Base-by-base conservation (phyloP, 1,284 basidiomycete species). In the Puccinia coronata region DNA sequence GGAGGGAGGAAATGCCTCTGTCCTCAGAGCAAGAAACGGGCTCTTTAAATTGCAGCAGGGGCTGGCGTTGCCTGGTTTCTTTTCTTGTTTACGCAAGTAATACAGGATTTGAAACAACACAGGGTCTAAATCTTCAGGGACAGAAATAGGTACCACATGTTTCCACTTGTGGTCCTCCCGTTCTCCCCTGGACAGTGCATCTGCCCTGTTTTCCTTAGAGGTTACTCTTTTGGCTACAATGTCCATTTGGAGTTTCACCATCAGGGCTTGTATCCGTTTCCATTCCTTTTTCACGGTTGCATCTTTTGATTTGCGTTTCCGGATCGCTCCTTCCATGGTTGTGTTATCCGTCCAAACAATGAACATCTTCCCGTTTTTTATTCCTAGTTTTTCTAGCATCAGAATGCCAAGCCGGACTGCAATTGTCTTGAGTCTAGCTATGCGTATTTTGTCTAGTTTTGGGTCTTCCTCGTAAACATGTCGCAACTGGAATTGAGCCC, bases 351-450 rank as follows among this genome's bases (percentile, higher is more conserved):
- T n/a, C n/a, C 61, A 65, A 8, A 65, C 61, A 12, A 65, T 39
- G 9, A 65, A 36, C 6, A 39, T 65, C 5, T 20, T 28, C 31
- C 61, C 61, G 18, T 51, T 70, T 47, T 39, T 36, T 5, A 39
- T 39, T n/a, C 61, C 61, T 28, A 39, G 11, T 5, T 65, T 2
- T 9, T 20, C 14, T 16, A 65, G n/a, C 61, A 43, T 65, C 34
- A 71, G 51, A 2, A 73, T 11, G n/a, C 71, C 71, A 1, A 73
- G 1, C 28, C 49, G 20, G 1, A 73, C 20, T 14, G 71, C 51
- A 0, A 55, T 34, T 31, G 71, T 73, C 23, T 73, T n/a, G 0
- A 73, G 25, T 51, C 71, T 55, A 12, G 71, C 71, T 20, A 73
- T 73, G 4, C 28, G n/a, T n/a, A n/a, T n/a, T n/a, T n/a, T 51